These are phyloP conservation scores for Nemania serpens DNA, from an alignment of 2,329 filamentous ascomycete genomes.

Conservation along the genomic window DNA sequence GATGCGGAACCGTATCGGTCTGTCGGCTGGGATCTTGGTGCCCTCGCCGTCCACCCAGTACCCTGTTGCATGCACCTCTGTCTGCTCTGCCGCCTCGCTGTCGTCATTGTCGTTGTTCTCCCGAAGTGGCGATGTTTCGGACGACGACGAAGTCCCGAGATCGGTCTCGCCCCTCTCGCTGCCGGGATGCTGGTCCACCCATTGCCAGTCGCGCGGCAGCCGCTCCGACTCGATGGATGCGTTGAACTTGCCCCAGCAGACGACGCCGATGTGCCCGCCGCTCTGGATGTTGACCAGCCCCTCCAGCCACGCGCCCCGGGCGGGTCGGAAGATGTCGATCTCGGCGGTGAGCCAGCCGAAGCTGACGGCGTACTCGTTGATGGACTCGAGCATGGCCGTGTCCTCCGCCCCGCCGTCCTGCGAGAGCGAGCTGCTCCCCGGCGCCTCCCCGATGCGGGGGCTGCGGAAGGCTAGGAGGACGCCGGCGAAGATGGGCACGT, in stretches of 20 bases:
- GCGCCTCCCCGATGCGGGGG: conserved; percentile 65
- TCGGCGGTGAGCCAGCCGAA: conserved; percentile 90
- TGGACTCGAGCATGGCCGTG: conserved; percentile 53
- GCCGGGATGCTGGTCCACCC: conserved; percentile 62
- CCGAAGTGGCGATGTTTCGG: conserved; percentile 39
- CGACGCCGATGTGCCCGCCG: conserved; percentile 84
- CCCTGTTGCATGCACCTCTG: conserved; percentile 61
- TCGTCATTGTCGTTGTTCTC: neutral
- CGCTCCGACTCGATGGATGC: conserved; percentile 79
- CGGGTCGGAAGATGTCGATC: conserved; percentile 80
- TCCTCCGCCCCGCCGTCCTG: conserved; percentile 52
- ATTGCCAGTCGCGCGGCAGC: conserved; percentile 79
- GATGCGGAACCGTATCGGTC: conserved; percentile 76
- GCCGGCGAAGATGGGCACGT: conserved; percentile 72
- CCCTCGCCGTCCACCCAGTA: conserved; percentile 78
- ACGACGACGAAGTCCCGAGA: conserved; percentile 41
- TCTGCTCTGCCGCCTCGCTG: conserved; percentile 43
- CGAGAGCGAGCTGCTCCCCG: conserved; percentile 54
- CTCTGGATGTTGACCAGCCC: conserved; percentile 85
- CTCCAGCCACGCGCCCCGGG: conserved; percentile 73
- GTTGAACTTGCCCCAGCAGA: conserved; percentile 92
- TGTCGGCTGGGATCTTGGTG: conserved; percentile 63
- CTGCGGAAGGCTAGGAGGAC: conserved; percentile 78
- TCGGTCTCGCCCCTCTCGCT: conserved; percentile 39
- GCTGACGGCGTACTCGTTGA: conserved; percentile 83